Base-by-base conservation (phyloP, 2,329 filamentous ascomycete genomes). In the Leptographium galeiforme region DNA sequence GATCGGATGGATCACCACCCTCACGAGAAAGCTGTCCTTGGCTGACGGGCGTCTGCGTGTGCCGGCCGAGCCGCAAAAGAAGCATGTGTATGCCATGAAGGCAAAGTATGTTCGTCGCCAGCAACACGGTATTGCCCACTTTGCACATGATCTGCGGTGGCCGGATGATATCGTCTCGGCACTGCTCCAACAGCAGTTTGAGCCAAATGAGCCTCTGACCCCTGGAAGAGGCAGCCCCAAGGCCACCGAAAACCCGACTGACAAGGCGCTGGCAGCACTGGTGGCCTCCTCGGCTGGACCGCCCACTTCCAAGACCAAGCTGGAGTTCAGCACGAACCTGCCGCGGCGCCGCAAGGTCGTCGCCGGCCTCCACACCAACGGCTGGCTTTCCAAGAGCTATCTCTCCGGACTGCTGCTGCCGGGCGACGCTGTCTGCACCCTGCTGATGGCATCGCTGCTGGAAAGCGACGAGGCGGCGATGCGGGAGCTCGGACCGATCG, bases 361-460 rank as follows among this genome's bases (percentile, higher is more conserved):
- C 16, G 77, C 79, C 2, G 75, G 75, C 1, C 67, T 84, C 25
- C 75, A 81, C 56, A 68, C 74, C 2, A 74, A 76, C 0, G 82
- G 82, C 2, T 85, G 82, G 82, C 70, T 85, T 18, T 84, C 81
- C 6, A 81, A 81, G 63, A 83, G 79, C 30, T 85, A 84, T 59
- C 68, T 85, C 8, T 84, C 80, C 38, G 81, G 82, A 0, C 63
- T 85, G 46, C 73, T 85, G 61, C 68, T 85, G 10, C 82, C 82
- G 0, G 82, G 82, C 4, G 82, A 85, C 57, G 72, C 73, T 1
- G 61, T 85, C 33, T 73, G 75, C 50, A 81, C 84, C 61, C 76
- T 83, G 55, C 69, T 85, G 47, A 85, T 85, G 72, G 77, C 81
- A 2, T 79, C 81, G 4, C 65, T 85, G 50, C 64, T 85, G 7